A percentile compares a stretch with the other conserved stretches of the same genome.
Evolutionary conservation across 345 rosid genomes (phyloP).

Genomic region (Atalantia buxifolia): DNA sequence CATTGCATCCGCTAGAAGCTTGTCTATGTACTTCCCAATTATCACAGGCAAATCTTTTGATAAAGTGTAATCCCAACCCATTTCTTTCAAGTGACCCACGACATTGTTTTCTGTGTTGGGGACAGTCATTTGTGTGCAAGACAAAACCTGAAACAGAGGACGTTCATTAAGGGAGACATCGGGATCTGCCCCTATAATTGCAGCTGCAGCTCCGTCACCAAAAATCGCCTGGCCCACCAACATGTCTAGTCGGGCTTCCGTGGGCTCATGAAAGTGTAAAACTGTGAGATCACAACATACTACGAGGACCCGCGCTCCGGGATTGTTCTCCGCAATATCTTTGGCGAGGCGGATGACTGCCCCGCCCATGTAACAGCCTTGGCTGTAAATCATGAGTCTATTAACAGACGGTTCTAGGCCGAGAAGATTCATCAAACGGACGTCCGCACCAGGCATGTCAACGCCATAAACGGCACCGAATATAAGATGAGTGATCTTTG

Average conservation of each 20-base stretch:
- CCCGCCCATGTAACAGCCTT: constrained; percentile 24
- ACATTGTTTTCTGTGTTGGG: not conserved
- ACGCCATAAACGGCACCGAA: constrained; percentile 32
- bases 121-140: not conserved
- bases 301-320: not conserved
- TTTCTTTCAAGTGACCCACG: not conserved
- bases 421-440: constrained; percentile 36
- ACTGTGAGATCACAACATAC: not conserved
- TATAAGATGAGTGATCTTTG: constrained; percentile 38
- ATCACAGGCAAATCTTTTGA: not conserved
- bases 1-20: not conserved
- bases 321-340: not conserved
- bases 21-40: not conserved
- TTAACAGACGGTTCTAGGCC: constrained; percentile 33
- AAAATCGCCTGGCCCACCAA: not conserved
- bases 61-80: not conserved
- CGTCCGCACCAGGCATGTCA: constrained; percentile 40
- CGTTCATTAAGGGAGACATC: not conserved
- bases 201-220: not conserved
- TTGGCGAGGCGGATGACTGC: not conserved
- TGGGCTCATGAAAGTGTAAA: not conserved
- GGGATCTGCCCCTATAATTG: not conserved
- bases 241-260: not conserved
- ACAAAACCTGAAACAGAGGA: not conserved
- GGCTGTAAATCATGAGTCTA: constrained; percentile 33